Evolutionary conservation across 495 filamentous ascomycete genomes (phyloP), one percentile per base, ranked within the genome.

Genomic region (Aspergillus egyptiacus): DNA sequence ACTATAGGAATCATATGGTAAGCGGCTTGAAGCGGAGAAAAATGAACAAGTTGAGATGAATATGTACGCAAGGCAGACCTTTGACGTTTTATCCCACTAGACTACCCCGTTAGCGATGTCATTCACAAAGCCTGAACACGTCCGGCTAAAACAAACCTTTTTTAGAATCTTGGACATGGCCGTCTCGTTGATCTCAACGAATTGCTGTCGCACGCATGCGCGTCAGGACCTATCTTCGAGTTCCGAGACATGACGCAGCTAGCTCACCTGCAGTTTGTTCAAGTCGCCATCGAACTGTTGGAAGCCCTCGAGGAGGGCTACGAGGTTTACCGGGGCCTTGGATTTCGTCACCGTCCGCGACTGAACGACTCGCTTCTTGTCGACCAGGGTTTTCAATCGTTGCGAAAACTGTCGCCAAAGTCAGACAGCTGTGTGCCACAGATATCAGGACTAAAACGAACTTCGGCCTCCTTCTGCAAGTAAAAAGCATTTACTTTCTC

Each of bases 401-500:
- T 96, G 74, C 63, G 94, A 91, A 57, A 97, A 86, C 93, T 98
- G 61, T 25, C 33, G 11, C 17, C 3, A 40, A 15, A 14, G 55
- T 62, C 34, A 50, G 48, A n/a, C n/a, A 8, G 15, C 27, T 4
- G 0, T 19, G 13, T 34, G 10, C 32, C 9, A 53, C 11, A 30
- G 13, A 27, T 22, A 9, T 37, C 2, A 30, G 18, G 18, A 22
- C 18, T 33, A 25, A 23, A 46, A 69, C 78, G 41, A 67, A 95
- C 91, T 81, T 98, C 93, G 23, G 89, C 91, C 69, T 98, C 94
- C 61, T 98, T 98, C 68, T 96, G 91, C 14, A 96, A 70, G 63
- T 98, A 98, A 67, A 96, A 97, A 2, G 83, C 82, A 69, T 98
- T 97, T 73, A 98, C 94, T 71, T 96, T 97, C 68, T 98, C 93